Percentiles rank a stretch among this genome's conserved stretches.
These are phyloP conservation scores for Aspergillus affinis DNA, from an alignment of 495 filamentous ascomycete species.

Conservation along the genomic window DNA sequence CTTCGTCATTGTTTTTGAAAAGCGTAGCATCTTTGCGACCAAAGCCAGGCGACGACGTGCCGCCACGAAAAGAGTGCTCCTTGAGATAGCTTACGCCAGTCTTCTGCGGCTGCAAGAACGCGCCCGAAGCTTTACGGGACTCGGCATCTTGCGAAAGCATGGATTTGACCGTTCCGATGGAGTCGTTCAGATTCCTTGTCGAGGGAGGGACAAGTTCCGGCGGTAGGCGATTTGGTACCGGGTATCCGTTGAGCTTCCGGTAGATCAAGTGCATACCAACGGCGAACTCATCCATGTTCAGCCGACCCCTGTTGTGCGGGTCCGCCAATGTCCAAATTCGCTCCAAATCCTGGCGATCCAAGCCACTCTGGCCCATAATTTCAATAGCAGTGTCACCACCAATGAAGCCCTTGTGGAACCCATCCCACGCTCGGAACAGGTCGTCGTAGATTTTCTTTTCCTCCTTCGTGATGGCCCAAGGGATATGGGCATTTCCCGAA, in stretches of 20 bases:
- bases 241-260: slow-evolving; percentile 92
- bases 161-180: slow-evolving; percentile 89
- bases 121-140: slow-evolving; percentile 75
- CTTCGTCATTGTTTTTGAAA: slow-evolving; percentile 94
- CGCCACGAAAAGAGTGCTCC: slow-evolving; percentile 82
- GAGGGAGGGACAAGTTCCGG: slow-evolving; percentile 95
- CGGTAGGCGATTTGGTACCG: slow-evolving; percentile 85
- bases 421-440: slow-evolving; percentile 96
- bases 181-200: slow-evolving; percentile 88
- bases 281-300: slow-evolving; percentile 98
- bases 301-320: slow-evolving; percentile 84
- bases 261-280: slow-evolving; percentile 99
- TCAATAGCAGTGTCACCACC: slow-evolving; percentile 93
- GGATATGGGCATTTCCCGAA: slow-evolving; percentile 90
- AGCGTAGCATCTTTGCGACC: slow-evolving; percentile 91
- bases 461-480: slow-evolving; percentile 98
- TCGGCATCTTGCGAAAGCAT: slow-evolving; percentile 90
- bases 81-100: slow-evolving; percentile 99
- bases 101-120: slow-evolving; percentile 85
- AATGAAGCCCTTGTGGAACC: slow-evolving; percentile 89
- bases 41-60: slow-evolving; percentile 36
- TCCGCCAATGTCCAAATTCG: slow-evolving; percentile 94
- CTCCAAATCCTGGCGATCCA: slow-evolving; percentile 87
- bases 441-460: slow-evolving; percentile 98
- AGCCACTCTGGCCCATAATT: slow-evolving; percentile 93